A percentile compares a stretch with the other conserved stretches of the same genome.
Conservation (phyloP, 805 yeast species). For the Cyberlindnera saturnus region DNA sequence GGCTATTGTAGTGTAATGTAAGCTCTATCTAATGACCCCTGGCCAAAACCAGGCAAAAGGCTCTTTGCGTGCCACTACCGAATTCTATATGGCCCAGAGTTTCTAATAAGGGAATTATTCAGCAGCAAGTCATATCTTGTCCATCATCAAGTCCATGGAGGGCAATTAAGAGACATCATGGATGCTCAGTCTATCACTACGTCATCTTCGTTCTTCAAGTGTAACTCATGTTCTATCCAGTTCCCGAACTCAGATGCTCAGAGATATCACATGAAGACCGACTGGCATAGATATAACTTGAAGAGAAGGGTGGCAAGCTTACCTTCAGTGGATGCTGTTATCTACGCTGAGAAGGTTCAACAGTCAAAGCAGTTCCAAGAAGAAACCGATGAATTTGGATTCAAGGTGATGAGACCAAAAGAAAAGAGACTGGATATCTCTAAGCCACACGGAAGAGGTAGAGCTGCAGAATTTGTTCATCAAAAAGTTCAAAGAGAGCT, state of each 20-base stretch:
- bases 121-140: too few species aligned
- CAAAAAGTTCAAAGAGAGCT: constrained; percentile 25
- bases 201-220: constrained; percentile 44
- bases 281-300: constrained; percentile 95
- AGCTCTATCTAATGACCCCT: neutral
- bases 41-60: neutral
- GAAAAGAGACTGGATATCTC: constrained; percentile 11
- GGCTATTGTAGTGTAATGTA: neutral
- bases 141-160: too few species aligned
- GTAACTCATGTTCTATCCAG: constrained; percentile 82
- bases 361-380: constrained; percentile 27
- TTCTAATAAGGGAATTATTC: neutral
- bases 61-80: neutral
- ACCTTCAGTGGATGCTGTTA: constrained; percentile 63
- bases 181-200: constrained; percentile 5
- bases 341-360: constrained; percentile 33
- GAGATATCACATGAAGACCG: constrained; percentile 91
- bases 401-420: constrained; percentile 25
- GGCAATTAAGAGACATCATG: neutral
- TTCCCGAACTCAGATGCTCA: constrained; percentile 82
- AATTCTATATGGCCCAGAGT: neutral
- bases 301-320: constrained; percentile 86
- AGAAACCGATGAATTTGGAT: constrained; percentile 35
- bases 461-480: constrained; percentile 11
- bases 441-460: constrained; percentile 21